phyloP scores from a whole-genome alignment of 2,329 filamentous ascomycete species.

The Lasiodiplodia hormozganensis region DNA sequence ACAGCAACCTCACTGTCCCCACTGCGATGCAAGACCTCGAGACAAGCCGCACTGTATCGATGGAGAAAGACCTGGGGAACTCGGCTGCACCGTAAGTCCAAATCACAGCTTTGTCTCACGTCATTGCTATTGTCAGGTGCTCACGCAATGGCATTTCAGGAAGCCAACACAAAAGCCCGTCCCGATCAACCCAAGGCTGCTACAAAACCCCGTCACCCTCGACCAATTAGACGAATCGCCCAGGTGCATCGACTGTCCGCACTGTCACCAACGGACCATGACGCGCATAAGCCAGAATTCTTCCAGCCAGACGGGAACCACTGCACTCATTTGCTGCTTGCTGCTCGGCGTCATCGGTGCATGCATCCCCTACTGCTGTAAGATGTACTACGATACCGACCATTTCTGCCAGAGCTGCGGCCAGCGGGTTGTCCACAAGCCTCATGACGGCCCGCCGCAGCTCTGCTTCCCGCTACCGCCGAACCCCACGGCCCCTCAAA shows the following conservation, averaged over 20 bases:
- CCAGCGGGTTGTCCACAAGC: not conserved
- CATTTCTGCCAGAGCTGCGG: constrained; percentile 1
- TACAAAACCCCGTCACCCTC: not conserved
- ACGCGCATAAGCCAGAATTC: not conserved
- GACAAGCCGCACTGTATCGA: not conserved
- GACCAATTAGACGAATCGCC: not conserved
- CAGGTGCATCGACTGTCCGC: constrained; percentile 8
- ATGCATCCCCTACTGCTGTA: not conserved
- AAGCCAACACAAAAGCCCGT: not conserved
- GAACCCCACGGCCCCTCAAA: not conserved
- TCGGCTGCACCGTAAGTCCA: not conserved
- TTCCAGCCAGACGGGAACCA: not conserved
- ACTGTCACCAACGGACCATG: not conserved
- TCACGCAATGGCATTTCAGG: not conserved
- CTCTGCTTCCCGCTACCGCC: not conserved
- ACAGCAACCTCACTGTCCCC: not conserved
- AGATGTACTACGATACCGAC: not conserved
- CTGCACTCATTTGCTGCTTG: not conserved
- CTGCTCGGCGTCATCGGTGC: not conserved
- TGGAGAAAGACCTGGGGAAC: not conserved
- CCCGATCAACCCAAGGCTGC: not conserved
- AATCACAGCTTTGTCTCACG: too few species aligned
- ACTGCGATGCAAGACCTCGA: not conserved
- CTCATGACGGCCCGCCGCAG: not conserved
- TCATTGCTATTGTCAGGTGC: not conserved